These are phyloP conservation scores for Saturnispora zaruensis DNA, from an alignment of 805 yeast genomes.

Conservation along the genomic window DNA sequence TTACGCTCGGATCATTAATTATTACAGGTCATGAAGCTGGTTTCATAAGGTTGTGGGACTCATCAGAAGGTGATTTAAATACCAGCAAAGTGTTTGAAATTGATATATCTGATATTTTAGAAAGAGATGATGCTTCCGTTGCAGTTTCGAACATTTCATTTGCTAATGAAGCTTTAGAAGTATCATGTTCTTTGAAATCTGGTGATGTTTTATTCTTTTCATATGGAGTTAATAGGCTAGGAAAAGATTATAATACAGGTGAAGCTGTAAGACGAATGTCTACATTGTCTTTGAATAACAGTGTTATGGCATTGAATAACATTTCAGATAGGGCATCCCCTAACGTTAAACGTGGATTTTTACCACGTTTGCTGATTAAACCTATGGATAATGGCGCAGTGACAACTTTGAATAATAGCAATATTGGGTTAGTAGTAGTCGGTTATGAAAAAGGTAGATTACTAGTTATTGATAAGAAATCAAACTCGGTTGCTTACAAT, in stretches of 20 bases:
- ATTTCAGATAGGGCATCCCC: slow-evolving; percentile 46
- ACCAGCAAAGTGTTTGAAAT: slow-evolving; percentile 53
- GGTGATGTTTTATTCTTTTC: slow-evolving; percentile 71
- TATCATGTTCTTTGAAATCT: slow-evolving; percentile 55
- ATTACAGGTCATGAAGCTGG: slow-evolving; percentile 88
- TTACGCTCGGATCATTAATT: slow-evolving; percentile 48
- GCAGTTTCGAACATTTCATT: slow-evolving; percentile 56
- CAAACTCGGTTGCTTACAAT: slow-evolving; percentile 44
- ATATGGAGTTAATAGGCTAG: slow-evolving; percentile 2
- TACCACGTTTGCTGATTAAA: slow-evolving; percentile 46
- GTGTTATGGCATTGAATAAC: slow-evolving; percentile 29
- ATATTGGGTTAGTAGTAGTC: slow-evolving; percentile 76
- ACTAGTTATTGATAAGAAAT: slow-evolving; percentile 68
- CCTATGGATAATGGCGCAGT: slow-evolving; percentile 37
- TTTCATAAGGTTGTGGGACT: slow-evolving; percentile 73
- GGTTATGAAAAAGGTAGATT: slow-evolving; percentile 73
- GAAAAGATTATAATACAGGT: not conserved
- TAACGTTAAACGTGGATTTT: slow-evolving; percentile 47
- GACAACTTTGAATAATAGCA: slow-evolving; percentile 56
- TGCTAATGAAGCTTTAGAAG: slow-evolving; percentile 69
- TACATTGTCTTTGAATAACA: slow-evolving; percentile 6
- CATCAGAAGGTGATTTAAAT: slow-evolving; percentile 64
- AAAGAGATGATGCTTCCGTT: slow-evolving; percentile 34
- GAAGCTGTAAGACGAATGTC: not conserved
- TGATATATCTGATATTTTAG: slow-evolving; percentile 41